phyloP scores from a whole-genome alignment of 371 early-diverging fungal genomes.

The Dipsacomyces acuminosporus region DNA sequence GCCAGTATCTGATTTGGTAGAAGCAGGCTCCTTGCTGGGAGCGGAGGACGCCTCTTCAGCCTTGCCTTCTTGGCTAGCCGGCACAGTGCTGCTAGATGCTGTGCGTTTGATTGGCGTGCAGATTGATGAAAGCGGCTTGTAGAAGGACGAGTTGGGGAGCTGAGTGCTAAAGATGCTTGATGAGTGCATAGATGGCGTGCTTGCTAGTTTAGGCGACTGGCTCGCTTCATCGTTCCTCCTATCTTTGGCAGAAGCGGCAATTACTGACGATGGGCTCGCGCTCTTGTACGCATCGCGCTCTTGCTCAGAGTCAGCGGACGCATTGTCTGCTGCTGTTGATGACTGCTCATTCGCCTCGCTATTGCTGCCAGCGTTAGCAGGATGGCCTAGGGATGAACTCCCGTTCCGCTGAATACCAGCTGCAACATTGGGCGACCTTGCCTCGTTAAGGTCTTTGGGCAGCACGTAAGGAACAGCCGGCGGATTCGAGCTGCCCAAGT shows the following conservation, averaged over 20 bases:
- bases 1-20: background rate
- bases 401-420: background rate
- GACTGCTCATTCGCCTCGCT: background rate
- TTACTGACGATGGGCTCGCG: too few relatives aligned
- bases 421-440: slow-evolving; percentile 18
- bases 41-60: background rate
- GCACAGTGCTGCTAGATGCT: slow-evolving; percentile 1
- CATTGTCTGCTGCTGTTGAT: too few relatives aligned
- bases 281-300: too few relatives aligned
- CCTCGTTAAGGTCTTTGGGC: slow-evolving; percentile 42
- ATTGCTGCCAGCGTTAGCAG: background rate
- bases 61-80: background rate
- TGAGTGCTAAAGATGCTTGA: slow-evolving; percentile 25
- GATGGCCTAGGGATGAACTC: too few relatives aligned
- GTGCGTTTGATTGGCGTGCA: slow-evolving; percentile 14
- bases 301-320: too few relatives aligned
- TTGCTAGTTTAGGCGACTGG: background rate
- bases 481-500: slow-evolving; percentile 14
- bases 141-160: slow-evolving; percentile 42
- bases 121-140: slow-evolving; percentile 41
- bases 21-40: background rate
- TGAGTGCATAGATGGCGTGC: background rate
- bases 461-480: slow-evolving; percentile 27
- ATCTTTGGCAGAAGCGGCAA: too few relatives aligned
- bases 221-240: background rate